Evolutionary conservation across 2,329 filamentous ascomycete species (phyloP), one percentile per base, ranked within the genome.

Genomic region (Fusarium begoniae): DNA sequence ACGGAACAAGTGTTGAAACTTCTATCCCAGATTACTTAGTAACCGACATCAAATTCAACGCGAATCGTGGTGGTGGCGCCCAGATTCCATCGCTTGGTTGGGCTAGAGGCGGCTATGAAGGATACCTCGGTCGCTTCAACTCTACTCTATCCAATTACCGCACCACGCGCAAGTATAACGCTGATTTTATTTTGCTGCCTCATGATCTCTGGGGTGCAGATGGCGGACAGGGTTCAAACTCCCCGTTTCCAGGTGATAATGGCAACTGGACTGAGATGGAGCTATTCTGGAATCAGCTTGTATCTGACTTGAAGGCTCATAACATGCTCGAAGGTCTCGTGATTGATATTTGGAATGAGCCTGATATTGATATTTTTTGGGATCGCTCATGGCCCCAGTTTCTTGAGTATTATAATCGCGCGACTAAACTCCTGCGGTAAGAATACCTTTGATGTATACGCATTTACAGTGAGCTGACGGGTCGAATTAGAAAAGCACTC

Each of bases 331-430:
- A 57, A 1, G 22, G 51, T 2, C 59, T 62, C 1, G 59, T 58
- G 4, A 45, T 62, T 14, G 50, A 62, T 30, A 30, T 62, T 6
- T 62, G 59, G 59, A 62, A 62, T 24, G 59, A 62, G 40, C 51
- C 59, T 5, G 59, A 62, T 22, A 44, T 62, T 4, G 30, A 44
- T 6, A 32, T 30, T 9, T 62, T 62, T 1, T 62, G 59, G 59
- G 30, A 40, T 38, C 38, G 38, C 6, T 6, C 59, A 0, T 58
- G 51, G 59, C 24, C 59, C 1, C 59, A 62, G 1, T 62, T 43
- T 3, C 38, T 62, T 2, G 51, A 57, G 30, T 58, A 58, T 8
- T 62, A 58, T 4, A 58, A 45, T 20, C 59, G 50, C 0, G 50
- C 59, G 14, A 61, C 58, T 0, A 43, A 3, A 6, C 22, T 61